Evolutionary conservation across 2,329 filamentous ascomycete species (phyloP), one percentile per base, ranked within the genome.

Genomic region (Trichoderma atroviride): DNA sequence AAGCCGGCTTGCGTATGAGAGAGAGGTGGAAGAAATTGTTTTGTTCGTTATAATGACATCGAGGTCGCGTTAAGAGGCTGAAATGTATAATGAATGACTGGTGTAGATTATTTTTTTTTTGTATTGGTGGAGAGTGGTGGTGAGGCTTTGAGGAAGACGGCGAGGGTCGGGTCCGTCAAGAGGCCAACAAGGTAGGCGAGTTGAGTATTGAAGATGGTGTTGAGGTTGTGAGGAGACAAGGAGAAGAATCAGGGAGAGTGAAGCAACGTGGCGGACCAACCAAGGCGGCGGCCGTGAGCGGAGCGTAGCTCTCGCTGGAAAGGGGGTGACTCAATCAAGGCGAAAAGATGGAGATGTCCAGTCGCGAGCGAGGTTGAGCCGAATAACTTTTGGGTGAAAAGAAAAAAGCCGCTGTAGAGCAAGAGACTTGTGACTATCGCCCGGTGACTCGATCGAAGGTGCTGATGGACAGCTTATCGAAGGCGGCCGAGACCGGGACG

Each of bases 31-130:
- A 77, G 73, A 74, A 74, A 76, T 76, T 77, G 72, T 76, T 76
- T 76, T 71, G 76, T 76, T 80, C 81, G 81, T 83, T 83, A 83
- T 79, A 73, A 78, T 76, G 77, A 82, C 81, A 83, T 83, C 76
- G 77, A 78, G 74, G 75, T 78, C 76, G 77, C 78, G 72, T 74
- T 71, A 71, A 40, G 27, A 27, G 57, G 43, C 70, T 71, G 63
- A 72, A 58, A 24, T n/a, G 62, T 69, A 37, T 35, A 60, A 72
- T 56, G 50, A 65, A 59, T 50, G 74, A 71, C 71, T 72, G 69
- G 66, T 70, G 68, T 31, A 63, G 70, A 69, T 70, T 59, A 29
- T 52, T 50, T 22, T 19, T 52, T 58, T 40, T 11, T 24, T 35
- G 13, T 52, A 13, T 33, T 69, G 67, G 52, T 43, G 19, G 50